Base-by-base conservation (phyloP, 2,329 filamentous ascomycete genomes). In the Lachnellula hyalina region DNA sequence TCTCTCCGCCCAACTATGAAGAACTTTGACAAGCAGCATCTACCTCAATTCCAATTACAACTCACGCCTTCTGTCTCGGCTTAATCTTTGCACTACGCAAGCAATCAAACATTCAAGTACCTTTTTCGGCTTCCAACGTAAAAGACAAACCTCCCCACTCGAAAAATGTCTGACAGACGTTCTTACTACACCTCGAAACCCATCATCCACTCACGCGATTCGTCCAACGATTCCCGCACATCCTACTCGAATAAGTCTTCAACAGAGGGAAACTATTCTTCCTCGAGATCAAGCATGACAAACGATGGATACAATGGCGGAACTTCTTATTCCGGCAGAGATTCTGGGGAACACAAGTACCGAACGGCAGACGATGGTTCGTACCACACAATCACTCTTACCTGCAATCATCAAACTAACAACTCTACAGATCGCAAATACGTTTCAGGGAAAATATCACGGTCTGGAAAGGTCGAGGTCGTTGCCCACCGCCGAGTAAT, bases 291-390 rank as follows among this genome's bases (percentile, higher is more conserved):
- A 23, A 55, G 50, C 51, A 62, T 56, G 54, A 45, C 52, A 32
- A 44, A 44, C 32, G 40, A 19, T 14, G 44, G 44, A 15, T 46
- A 46, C n/a, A 15, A 23, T 15, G 14, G 34, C 36, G 17, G 15
- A 2, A 19, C 14, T 6, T 8, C 32, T 3, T 21, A 49, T 25
- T 15, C 21, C 32, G 14, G 23, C 25, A 19, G 44, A 32, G 21
- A 25, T n/a, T 35, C 47, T n/a, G n/a, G 44, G 14, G 42, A 51
- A 3, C 46, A 46, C 14, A 51, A 11, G 25, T 21, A 52, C 32
- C 47, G 62, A 47, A 59, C 58, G n/a, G 54, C 59, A 42, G 55
- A 64, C n/a, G 59, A 63, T 59, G 50, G 59, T 61, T 56, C 41
- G 60, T 55, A 25, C 21, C 19, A 53, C 36, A 9, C 40, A 36